These are phyloP conservation scores for Anacardium occidentale DNA, from an alignment of 345 rosid species.

Conservation along the genomic window DNA sequence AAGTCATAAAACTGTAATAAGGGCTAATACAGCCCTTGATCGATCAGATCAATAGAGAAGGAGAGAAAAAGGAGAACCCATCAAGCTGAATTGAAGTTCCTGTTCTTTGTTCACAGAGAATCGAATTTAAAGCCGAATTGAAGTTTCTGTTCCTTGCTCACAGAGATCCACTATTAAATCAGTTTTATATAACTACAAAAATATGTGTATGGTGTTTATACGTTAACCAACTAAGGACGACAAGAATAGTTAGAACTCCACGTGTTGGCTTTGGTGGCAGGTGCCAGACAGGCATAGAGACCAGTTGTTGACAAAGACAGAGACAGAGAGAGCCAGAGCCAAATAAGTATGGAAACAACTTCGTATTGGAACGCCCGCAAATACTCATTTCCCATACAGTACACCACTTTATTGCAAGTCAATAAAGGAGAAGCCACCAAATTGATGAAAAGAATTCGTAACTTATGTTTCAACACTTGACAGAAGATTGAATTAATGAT, in stretches of 20 bases:
- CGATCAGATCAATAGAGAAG: neutral
- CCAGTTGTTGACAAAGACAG: neutral
- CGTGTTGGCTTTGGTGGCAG: neutral
- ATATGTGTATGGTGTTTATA: neutral
- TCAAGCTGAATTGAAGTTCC: neutral
- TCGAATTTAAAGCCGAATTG: neutral
- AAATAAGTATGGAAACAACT: neutral
- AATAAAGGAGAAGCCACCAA: no score
- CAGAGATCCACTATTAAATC: neutral
- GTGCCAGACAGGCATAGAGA: neutral
- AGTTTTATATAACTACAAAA: neutral
- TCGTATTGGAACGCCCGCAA: no score
- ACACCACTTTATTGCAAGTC: no score
- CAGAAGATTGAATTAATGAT: no score
- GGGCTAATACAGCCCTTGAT: neutral
- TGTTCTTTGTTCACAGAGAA: neutral
- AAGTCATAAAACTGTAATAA: neutral
- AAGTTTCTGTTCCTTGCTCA: no score
- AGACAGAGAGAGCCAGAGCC: no score
- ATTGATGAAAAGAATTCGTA: no score
- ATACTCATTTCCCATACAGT: no score
- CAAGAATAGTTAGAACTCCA: neutral
- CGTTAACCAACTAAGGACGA: neutral
- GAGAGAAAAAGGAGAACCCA: neutral
- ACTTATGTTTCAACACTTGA: no score